Percentiles rank a stretch among this genome's conserved stretches.
phyloP scores from a whole-genome alignment of 257 asterid species.

The Verbena officinalis region DNA sequence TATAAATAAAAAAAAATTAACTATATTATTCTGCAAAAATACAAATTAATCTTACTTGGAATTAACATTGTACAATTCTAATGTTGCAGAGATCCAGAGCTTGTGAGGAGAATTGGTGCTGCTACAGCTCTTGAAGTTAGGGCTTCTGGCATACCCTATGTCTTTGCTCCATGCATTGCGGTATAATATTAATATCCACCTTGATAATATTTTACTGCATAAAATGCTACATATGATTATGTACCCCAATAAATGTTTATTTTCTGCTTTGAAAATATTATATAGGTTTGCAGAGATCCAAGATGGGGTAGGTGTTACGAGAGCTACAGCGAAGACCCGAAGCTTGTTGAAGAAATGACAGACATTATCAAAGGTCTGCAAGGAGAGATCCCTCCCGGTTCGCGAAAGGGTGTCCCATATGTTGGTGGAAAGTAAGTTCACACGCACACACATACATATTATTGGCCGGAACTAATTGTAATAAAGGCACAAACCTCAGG shows the following conservation, averaged over 20 bases:
- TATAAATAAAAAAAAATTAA: neutral
- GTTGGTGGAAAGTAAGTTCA: slow-evolving; percentile 53
- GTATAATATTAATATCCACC: slow-evolving; percentile 24
- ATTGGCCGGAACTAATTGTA: no score
- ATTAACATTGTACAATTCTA: neutral
- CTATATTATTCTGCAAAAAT: neutral
- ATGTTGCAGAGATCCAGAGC: slow-evolving; percentile 47
- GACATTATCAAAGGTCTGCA: slow-evolving; percentile 54
- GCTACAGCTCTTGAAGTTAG: slow-evolving; percentile 62
- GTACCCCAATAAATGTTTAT: neutral
- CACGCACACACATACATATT: neutral
- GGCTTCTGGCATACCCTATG: slow-evolving; percentile 59
- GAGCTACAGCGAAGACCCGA: slow-evolving; percentile 59
- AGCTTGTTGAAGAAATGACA: slow-evolving; percentile 55
- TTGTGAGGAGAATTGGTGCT: slow-evolving; percentile 53
- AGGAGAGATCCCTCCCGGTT: slow-evolving; percentile 47
- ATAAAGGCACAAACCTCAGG: no score
- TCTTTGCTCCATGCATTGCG: slow-evolving; percentile 57
- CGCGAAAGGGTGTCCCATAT: slow-evolving; percentile 44
- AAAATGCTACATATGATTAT: neutral
- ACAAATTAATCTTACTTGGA: neutral
- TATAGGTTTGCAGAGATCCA: slow-evolving; percentile 53
- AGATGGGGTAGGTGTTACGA: slow-evolving; percentile 73
- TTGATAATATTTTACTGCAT: neutral
- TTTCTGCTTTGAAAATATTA: neutral